Evolutionary conservation across 23 red algal species (phyloP), one percentile per base, ranked within the genome.

Genomic region (Chondrus crispus): DNA sequence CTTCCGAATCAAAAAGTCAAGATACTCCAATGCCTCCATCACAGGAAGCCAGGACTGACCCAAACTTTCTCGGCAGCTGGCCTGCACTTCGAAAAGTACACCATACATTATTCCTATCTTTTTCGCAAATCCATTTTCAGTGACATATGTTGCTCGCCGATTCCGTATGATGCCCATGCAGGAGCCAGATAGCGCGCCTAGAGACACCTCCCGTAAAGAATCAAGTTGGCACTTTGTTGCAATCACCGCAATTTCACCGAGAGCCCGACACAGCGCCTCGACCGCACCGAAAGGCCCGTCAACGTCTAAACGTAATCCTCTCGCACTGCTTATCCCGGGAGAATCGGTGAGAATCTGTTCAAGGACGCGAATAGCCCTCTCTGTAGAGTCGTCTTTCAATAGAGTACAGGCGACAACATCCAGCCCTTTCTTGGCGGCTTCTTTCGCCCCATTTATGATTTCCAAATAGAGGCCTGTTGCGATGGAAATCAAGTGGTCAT

Each of bases 391-490:
- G 6, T 38, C 35, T 20, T 49, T 41, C 20, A 90, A 1, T 4
- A 90, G 39, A 28, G 60, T 40, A 2, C 16, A 12, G 20, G 60
- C 62, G 40, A 92, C 76, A 43, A 46, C 37, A 11, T 48, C 7
- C 16, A 60, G 35, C 2, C 76, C 52, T 46, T 81, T 73, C 8
- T 45, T 45, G 32, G 54, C 57, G 8, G 78, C 77, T 8, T 63
- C 62, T 11, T 68, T 57, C 24, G 89, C 89, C 1, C 76, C 89
- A 6, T 72, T 84, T 43, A 84, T 71, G 35, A 92, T 39, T 3
- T 82, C 57, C 12, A 92, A 13, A 74, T 84, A 64, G 42, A 84
- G 40, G 5, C 62, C 78, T 8, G 57, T 35, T 11, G 89, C 76
- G 45, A 84, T 74, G 40, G 89, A 11, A 26, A 62, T 63, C 29